Percentiles rank a stretch among this genome's conserved stretches.
These are phyloP conservation scores for Trichophyton simii DNA, from an alignment of 2,329 filamentous ascomycete genomes.

Conservation along the genomic window DNA sequence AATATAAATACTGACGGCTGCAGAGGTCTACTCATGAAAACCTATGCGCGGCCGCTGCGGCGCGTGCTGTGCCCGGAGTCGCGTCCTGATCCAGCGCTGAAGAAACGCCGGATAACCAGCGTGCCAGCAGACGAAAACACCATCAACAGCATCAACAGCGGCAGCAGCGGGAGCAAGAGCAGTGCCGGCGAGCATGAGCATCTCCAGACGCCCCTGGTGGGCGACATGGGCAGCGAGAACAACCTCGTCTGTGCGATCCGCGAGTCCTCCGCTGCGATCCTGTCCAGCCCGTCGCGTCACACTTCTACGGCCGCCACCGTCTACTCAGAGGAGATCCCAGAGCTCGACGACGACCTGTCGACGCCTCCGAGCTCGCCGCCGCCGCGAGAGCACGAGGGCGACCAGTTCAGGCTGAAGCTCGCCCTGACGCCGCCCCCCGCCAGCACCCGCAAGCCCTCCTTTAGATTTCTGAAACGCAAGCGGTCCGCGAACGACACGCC, in stretches of 20 bases:
- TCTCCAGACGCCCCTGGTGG: not conserved
- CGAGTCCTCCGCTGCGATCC: constrained; percentile 34
- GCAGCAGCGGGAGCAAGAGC: constrained; percentile 1
- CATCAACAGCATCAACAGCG: not conserved
- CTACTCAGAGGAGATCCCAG: constrained; percentile 31
- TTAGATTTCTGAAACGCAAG: constrained; percentile 39
- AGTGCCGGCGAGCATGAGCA: constrained; percentile 12
- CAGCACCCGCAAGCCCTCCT: constrained; percentile 38
- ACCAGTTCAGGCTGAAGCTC: constrained; percentile 11
- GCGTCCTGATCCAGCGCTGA: constrained; percentile 25
- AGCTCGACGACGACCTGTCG: constrained; percentile 29
- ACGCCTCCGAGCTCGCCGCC: constrained; percentile 43
- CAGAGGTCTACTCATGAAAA: constrained; percentile 39
- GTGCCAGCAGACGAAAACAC: constrained; percentile 5
- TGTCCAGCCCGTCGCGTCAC: constrained; percentile 37
- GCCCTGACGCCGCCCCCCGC: constrained; percentile 31
- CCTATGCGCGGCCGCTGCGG: constrained; percentile 37
- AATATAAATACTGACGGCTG: constrained; percentile 8
- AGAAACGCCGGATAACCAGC: constrained; percentile 32
- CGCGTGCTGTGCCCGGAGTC: constrained; percentile 37
- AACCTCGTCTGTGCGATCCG: constrained; percentile 38
- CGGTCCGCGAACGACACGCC: constrained; percentile 19
- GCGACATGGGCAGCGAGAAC: constrained; percentile 30
- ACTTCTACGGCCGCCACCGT: constrained; percentile 32
- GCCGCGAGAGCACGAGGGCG: not conserved